Percentiles rank a stretch among this genome's conserved stretches.
phyloP scores from a whole-genome alignment of 495 filamentous ascomycete genomes.

The Aspergillus sclerotiicarbonarius region DNA sequence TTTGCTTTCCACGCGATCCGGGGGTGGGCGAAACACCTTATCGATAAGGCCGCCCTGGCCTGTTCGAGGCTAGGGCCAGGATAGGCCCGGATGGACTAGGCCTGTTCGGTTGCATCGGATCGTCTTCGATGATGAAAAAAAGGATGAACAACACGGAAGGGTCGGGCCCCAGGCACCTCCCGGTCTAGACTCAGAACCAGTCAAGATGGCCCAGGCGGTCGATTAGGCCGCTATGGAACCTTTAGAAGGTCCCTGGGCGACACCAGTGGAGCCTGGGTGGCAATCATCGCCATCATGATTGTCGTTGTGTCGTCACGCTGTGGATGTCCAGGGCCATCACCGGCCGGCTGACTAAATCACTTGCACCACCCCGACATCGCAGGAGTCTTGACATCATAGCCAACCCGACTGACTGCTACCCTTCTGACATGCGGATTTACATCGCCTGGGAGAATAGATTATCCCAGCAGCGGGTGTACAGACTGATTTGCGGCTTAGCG shows the following conservation, averaged over 20 bases:
- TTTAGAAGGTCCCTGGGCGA: background rate
- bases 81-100: slow-evolving; percentile 17
- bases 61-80: slow-evolving; percentile 13
- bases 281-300: background rate
- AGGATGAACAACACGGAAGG: background rate
- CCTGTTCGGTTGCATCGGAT: slow-evolving; percentile 22
- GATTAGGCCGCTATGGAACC: background rate
- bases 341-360: background rate
- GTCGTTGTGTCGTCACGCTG: slow-evolving; percentile 2
- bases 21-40: slow-evolving; percentile 12
- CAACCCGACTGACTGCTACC: background rate
- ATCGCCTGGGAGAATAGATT: background rate
- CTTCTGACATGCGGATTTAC: background rate
- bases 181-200: slow-evolving; percentile 12
- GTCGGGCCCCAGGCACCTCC: background rate
- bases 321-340: background rate
- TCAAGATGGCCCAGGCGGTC: background rate
- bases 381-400: slow-evolving; percentile 1
- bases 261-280: background rate
- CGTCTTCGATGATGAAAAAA: slow-evolving; percentile 15
- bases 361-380: background rate
- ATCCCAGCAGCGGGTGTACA: background rate
- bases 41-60: slow-evolving; percentile 14
- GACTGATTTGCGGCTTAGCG: background rate
- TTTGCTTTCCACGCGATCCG: slow-evolving; percentile 1